These are phyloP conservation scores for Aspergillus cejpii DNA, from an alignment of 2,329 filamentous ascomycete species.

Conservation along the genomic window DNA sequence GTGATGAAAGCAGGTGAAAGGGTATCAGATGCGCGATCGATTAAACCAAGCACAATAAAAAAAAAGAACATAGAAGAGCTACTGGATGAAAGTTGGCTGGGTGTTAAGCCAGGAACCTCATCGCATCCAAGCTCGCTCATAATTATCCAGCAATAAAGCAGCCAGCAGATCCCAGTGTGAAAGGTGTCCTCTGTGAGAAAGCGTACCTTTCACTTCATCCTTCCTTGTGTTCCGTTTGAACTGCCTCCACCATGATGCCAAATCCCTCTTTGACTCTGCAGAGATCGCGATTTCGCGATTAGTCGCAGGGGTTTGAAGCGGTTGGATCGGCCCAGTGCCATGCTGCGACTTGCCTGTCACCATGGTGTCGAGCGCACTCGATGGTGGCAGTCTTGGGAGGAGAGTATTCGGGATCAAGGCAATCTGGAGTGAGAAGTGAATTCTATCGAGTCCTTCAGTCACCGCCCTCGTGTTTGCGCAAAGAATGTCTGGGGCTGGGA, in stretches of 20 bases:
- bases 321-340: constrained; percentile 30
- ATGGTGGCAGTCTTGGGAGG: constrained; percentile 4
- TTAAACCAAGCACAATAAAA: no score
- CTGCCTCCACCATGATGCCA: constrained; percentile 95
- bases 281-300: constrained; percentile 51
- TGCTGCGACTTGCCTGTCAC: constrained; percentile 36
- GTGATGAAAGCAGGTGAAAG: background rate
- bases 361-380: constrained; percentile 22
- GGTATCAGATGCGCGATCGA: background rate
- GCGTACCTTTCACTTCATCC: constrained; percentile 57
- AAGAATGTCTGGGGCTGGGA: constrained; percentile 29
- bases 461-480: constrained; percentile 26
- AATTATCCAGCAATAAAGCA: background rate
- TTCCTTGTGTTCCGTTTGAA: constrained; percentile 69
- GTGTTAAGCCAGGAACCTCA: no score
- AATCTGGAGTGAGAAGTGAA: background rate
- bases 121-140: background rate
- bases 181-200: background rate
- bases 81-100: no score
- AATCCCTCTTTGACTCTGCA: constrained; percentile 75
- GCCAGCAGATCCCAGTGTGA: background rate
- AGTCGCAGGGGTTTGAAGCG: constrained; percentile 23
- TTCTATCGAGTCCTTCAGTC: constrained; percentile 21
- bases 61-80: no score
- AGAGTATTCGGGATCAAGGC: background rate